Percentiles rank a stretch among this genome's conserved stretches.
Evolutionary conservation across 306 rosid genomes (phyloP).

Genomic region (Adenanthera pavonina): DNA sequence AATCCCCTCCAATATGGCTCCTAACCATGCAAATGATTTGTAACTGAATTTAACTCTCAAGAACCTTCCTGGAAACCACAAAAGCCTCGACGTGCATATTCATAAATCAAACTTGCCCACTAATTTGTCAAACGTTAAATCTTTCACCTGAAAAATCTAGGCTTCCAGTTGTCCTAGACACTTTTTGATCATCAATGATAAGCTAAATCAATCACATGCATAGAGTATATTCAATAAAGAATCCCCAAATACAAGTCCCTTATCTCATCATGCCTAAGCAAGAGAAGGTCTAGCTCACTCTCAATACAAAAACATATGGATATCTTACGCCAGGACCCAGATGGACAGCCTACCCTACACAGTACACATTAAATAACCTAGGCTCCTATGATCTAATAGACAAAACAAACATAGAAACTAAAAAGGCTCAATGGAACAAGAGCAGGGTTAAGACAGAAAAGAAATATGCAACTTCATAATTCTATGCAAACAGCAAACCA

Average conservation of each 20-base stretch:
- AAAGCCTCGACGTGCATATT: constrained; percentile 45
- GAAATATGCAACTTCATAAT: constrained; percentile 54
- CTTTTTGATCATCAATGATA: constrained; percentile 39
- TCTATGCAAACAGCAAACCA: constrained; percentile 43
- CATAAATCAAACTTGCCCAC: constrained; percentile 42
- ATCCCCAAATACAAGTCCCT: constrained; percentile 53
- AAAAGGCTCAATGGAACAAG: constrained; percentile 43
- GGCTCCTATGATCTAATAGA: constrained; percentile 36
- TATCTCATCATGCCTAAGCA: constrained; percentile 50
- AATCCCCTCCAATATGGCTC: constrained; percentile 44
- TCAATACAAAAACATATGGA: constrained; percentile 34
- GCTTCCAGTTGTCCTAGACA: constrained; percentile 50
- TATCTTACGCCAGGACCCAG: constrained; percentile 44
- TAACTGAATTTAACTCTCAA: constrained; percentile 39
- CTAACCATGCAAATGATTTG: constrained; percentile 36
- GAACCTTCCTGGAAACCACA: constrained; percentile 45
- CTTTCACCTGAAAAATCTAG: constrained; percentile 44
- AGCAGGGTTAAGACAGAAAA: constrained; percentile 31
- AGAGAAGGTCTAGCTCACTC: constrained; percentile 45
- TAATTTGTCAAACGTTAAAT: constrained; percentile 47
- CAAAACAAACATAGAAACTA: constrained; percentile 21
- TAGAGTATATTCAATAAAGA: constrained; percentile 42
- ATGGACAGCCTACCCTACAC: constrained; percentile 48
- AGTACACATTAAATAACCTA: constrained; percentile 38
- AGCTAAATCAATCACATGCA: constrained; percentile 39